Evolutionary conservation across 768 basidiomycete species (phyloP).

Genomic region (Trametes punicea): DNA sequence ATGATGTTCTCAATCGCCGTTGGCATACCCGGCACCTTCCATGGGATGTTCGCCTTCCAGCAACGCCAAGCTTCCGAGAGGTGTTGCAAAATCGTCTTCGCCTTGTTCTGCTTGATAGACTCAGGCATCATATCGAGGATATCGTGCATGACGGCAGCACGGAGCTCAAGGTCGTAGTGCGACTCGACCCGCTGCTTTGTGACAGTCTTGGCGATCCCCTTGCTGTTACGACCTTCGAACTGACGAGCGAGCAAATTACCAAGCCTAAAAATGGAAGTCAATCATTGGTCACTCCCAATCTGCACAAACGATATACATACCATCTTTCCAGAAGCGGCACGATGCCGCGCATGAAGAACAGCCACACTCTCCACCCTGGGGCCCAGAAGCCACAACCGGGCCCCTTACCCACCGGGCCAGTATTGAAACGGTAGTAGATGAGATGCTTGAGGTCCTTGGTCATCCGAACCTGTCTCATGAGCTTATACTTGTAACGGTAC

Average conservation of each 20-base stretch:
- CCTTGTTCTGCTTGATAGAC: slow-evolving; percentile 98
- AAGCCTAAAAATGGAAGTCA: slow-evolving; percentile 45
- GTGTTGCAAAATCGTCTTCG: slow-evolving; percentile 99
- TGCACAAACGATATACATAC: too few species aligned
- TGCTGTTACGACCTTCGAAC: slow-evolving; percentile 96
- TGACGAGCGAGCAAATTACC: slow-evolving; percentile 97
- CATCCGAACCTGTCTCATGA: slow-evolving; percentile 99
- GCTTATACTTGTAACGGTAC: slow-evolving; percentile 99
- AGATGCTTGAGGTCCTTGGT: slow-evolving; percentile 98
- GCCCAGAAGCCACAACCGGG: slow-evolving; percentile 99
- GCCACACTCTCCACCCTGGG: slow-evolving; percentile 98
- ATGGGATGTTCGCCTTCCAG: slow-evolving; percentile 96
- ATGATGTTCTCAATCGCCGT: slow-evolving; percentile 99
- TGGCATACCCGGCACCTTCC: slow-evolving; percentile 99
- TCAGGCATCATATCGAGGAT: slow-evolving; percentile 99
- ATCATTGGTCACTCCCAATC: too few species aligned
- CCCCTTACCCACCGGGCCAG: slow-evolving; percentile 98
- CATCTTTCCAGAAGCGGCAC: slow-evolving; percentile 96
- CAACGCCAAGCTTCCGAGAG: slow-evolving; percentile 98
- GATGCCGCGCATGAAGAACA: slow-evolving; percentile 99
- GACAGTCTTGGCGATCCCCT: slow-evolving; percentile 95
- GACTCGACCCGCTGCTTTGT: slow-evolving; percentile 99
- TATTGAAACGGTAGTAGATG: slow-evolving; percentile 99
- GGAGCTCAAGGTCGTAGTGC: slow-evolving; percentile 94
- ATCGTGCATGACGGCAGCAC: slow-evolving; percentile 99